phyloP scores from a whole-genome alignment of 441 rosid genomes.

The Lepidium campestre region DNA sequence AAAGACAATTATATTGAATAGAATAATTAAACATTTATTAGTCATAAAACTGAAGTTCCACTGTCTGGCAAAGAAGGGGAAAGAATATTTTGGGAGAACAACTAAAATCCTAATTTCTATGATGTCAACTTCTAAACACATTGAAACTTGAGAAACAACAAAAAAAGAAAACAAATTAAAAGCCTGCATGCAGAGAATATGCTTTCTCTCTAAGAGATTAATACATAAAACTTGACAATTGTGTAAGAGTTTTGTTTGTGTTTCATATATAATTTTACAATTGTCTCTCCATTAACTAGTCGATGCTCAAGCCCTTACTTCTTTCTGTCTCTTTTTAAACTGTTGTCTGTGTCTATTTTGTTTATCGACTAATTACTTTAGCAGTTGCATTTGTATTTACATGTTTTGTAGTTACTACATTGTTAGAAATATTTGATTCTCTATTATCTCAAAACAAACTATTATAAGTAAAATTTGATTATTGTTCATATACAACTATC shows the following conservation, averaged over 20 bases:
- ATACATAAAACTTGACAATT: too few relatives aligned
- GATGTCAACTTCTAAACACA: slow-evolving; percentile 26
- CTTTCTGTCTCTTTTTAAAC: not conserved
- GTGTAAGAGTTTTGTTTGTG: not conserved
- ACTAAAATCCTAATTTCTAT: slow-evolving; percentile 24
- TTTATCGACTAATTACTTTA: not conserved
- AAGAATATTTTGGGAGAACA: slow-evolving; percentile 29
- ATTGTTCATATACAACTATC: not conserved
- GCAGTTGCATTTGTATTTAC: not conserved
- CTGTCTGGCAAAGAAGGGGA: slow-evolving; percentile 20
- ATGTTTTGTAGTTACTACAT: too few relatives aligned
- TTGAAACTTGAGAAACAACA: slow-evolving; percentile 22
- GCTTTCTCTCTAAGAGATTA: not conserved
- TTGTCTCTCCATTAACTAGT: not conserved
- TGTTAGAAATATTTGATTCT: not conserved
- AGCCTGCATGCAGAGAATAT: slow-evolving; percentile 25
- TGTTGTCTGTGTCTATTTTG: not conserved
- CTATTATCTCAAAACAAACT: not conserved
- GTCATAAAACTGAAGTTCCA: slow-evolving; percentile 15
- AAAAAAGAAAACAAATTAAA: not conserved
- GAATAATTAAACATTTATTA: not conserved
- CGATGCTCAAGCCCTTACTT: not conserved
- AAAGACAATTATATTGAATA: not conserved
- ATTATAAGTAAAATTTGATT: not conserved
- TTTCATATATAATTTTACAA: not conserved